Base-by-base conservation (phyloP, 495 filamentous ascomycete species). In the Penicillium waksmanii region DNA sequence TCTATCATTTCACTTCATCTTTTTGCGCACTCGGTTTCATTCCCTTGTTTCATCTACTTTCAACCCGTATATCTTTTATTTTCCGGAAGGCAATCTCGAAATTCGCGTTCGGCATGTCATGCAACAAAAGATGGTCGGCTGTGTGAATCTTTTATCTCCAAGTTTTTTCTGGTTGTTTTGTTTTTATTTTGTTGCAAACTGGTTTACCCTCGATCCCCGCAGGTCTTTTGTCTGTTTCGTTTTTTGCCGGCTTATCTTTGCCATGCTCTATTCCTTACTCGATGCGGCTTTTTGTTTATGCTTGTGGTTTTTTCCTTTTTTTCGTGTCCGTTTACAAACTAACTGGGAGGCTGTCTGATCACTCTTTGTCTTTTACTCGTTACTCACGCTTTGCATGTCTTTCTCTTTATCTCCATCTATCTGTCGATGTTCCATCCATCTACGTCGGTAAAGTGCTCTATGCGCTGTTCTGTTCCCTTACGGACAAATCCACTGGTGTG, bases 321-420 rank as follows among this genome's bases (percentile, higher is more conserved):
- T 44, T 44, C 17, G 5, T 44, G 42, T 44, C 17, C 17, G 42
- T 18, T 44, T 44, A 44, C 58, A 65, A 31, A 31, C 27, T 31
- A 4, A 55, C 55, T 76, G 76, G 73, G 72, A 75, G 77, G 77
- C 71, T 80, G 76, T 80, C 69, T 80, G 76, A 80, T 80, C 71
- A 79, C 63, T 67, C 31, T 64, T 64, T 62, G 50, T 59, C 36
- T 49, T 61, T 60, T 62, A 33, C 13, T 13, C 11, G 10, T 48
- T 25, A 48, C 46, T 38, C 46, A 48, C 46, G 21, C 21, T 48
- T 31, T 27, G 46, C 46, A 48, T 48, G 19, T 48, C 23, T 23
- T 27, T 27, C 7, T 48, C 1, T 48, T 13, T 25, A 25, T 6
- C 46, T 48, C 46, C 21, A 25, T 48, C 46, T 48, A 25, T 48